Evolutionary conservation across 306 rosid species (phyloP).

Genomic region (Casuarina glauca): DNA sequence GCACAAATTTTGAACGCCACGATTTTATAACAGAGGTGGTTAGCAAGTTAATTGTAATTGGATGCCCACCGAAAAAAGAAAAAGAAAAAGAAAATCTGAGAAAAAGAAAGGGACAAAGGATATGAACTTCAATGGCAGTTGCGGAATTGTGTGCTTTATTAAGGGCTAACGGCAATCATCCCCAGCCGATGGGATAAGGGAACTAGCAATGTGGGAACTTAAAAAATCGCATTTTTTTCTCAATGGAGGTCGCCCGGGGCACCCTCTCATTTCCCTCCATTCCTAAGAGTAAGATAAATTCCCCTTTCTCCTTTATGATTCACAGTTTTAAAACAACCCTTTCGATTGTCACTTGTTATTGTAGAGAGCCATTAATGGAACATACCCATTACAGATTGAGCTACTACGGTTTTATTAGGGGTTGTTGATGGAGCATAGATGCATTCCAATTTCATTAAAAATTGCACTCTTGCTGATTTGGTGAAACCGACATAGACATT

Average conservation of each 20-base stretch:
- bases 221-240: conserved; percentile 5
- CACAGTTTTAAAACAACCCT: not conserved
- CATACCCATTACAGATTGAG: conserved; percentile 11
- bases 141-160: not conserved
- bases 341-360: not conserved
- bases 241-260: conserved; percentile 55
- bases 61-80: no score
- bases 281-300: conserved; percentile 45
- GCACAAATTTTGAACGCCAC: no score
- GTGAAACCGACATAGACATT: conserved; percentile 37
- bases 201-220: not conserved
- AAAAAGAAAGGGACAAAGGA: not conserved
- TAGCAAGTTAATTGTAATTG: no score
- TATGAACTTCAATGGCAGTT: conserved; percentile 1
- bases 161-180: not conserved
- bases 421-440: not conserved
- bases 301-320: not conserved
- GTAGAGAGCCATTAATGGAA: conserved; percentile 3
- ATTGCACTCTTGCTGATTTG: conserved; percentile 32
- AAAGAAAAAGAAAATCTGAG: no score
- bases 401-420: conserved; percentile 15
- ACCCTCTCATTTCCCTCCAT: conserved; percentile 37
- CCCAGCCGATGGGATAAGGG: conserved; percentile 21
- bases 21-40: no score
- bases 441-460: conserved; percentile 11